A percentile compares a stretch with the other conserved stretches of the same genome.
Evolutionary conservation across 345 rosid species (phyloP).

Genomic region (Triadica sebifera): DNA sequence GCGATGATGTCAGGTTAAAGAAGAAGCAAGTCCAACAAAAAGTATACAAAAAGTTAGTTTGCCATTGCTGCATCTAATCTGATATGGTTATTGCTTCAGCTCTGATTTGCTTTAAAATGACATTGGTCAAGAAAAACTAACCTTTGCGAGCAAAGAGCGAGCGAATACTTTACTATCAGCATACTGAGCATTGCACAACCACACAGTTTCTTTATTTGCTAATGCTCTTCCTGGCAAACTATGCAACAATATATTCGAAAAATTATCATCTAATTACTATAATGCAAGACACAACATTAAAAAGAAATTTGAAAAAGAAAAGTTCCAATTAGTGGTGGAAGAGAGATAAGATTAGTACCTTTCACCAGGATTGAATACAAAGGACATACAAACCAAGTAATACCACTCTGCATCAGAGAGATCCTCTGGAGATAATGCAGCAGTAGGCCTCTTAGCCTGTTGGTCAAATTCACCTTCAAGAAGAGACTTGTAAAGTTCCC

Average conservation of each 20-base stretch:
- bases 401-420: constrained; percentile 95
- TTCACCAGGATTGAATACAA: constrained; percentile 71
- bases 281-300: neutral
- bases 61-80: neutral
- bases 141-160: constrained; percentile 94
- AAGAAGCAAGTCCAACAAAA: constrained; percentile 5
- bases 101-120: constrained; percentile 1
- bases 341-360: constrained; percentile 45
- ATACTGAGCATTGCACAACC: constrained; percentile 81
- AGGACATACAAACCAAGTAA: constrained; percentile 97
- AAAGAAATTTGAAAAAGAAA: neutral
- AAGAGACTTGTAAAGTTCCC: constrained; percentile 62
- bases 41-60: constrained; percentile 25
- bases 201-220: constrained; percentile 57
- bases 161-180: constrained; percentile 79
- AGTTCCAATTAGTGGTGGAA: neutral
- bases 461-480: constrained; percentile 56
- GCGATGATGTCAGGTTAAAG: constrained; percentile 17
- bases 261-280: neutral
- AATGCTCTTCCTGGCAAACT: constrained; percentile 86
- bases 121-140: constrained; percentile 26
- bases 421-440: constrained; percentile 83
- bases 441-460: constrained; percentile 46
- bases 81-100: neutral
- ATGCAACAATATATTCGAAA: constrained; percentile 16